phyloP scores from a whole-genome alignment of 495 filamentous ascomycete species.

The Niebla homalea region DNA sequence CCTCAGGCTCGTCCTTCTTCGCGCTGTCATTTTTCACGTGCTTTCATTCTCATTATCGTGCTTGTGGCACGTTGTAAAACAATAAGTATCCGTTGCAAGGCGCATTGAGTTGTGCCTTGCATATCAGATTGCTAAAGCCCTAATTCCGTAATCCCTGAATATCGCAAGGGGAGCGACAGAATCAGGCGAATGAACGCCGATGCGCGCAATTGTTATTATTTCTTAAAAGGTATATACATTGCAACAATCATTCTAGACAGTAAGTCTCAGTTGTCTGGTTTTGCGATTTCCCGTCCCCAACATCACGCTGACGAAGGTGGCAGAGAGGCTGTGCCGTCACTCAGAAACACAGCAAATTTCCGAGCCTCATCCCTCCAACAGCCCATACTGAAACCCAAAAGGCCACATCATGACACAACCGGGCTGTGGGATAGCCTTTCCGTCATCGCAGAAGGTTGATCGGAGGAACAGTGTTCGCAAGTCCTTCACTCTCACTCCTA shows the following conservation, averaged over 20 bases:
- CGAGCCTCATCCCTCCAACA: background rate
- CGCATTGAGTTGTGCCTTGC: background rate
- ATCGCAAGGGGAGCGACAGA: background rate
- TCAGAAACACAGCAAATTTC: conserved; percentile 12
- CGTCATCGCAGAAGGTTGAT: conserved; percentile 9
- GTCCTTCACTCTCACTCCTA: conserved; percentile 12
- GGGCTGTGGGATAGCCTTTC: conserved; percentile 14
- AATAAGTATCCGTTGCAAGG: background rate
- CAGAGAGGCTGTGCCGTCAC: conserved; percentile 12
- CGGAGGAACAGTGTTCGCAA: conserved; percentile 14
- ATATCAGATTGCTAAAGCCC: background rate
- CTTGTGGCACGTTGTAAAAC: background rate
- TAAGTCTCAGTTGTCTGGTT: background rate
- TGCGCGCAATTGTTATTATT: background rate
- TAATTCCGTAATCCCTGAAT: conserved; percentile 1
- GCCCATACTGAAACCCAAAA: background rate
- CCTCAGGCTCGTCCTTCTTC: background rate
- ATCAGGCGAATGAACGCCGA: background rate
- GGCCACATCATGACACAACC: conserved; percentile 14
- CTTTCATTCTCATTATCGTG: background rate
- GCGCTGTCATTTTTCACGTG: background rate
- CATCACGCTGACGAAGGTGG: conserved; percentile 15
- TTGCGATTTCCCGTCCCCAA: background rate
- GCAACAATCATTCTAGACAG: background rate
- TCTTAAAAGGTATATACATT: background rate